These are phyloP conservation scores for Climacium dendroides DNA, from an alignment of 225 moss, liverwort and hornwort species.

Conservation along the genomic window DNA sequence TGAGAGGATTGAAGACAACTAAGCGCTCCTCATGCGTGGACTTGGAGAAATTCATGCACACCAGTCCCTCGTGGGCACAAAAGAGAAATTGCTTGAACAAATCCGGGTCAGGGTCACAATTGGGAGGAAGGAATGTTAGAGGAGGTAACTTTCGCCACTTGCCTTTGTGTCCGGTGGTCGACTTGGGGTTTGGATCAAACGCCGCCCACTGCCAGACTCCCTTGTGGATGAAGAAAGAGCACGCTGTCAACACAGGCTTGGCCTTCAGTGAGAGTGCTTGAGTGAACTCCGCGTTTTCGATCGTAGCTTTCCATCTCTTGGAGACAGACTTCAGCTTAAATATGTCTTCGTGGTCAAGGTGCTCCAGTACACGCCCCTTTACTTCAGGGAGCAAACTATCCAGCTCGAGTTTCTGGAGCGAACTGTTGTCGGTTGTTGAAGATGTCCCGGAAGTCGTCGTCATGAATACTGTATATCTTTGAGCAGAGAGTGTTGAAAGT, in stretches of 20 bases:
- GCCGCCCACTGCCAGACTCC: not conserved
- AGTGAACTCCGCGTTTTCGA: not conserved
- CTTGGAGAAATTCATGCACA: slow-evolving; percentile 3
- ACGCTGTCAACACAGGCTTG: not conserved
- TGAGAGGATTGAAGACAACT: not conserved
- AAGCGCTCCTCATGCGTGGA: not conserved
- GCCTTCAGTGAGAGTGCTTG: not conserved
- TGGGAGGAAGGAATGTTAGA: not conserved
- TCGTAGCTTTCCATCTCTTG: not conserved
- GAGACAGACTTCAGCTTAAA: not conserved
- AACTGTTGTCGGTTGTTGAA: not conserved
- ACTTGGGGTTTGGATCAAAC: not conserved
- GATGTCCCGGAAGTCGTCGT: not conserved
- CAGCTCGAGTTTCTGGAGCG: not conserved
- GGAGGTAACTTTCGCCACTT: not conserved
- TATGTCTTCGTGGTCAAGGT: not conserved
- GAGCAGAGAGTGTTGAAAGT: no score
- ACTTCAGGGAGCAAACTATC: not conserved
- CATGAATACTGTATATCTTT: not conserved
- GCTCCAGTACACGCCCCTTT: not conserved
- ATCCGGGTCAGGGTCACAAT: not conserved
- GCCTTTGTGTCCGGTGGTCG: not conserved
- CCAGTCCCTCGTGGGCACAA: not conserved
- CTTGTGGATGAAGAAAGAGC: not conserved
- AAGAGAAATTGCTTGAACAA: slow-evolving; percentile 4